phyloP scores from a whole-genome alignment of 805 yeast genomes.

The Hanseniaspora lachancei region DNA sequence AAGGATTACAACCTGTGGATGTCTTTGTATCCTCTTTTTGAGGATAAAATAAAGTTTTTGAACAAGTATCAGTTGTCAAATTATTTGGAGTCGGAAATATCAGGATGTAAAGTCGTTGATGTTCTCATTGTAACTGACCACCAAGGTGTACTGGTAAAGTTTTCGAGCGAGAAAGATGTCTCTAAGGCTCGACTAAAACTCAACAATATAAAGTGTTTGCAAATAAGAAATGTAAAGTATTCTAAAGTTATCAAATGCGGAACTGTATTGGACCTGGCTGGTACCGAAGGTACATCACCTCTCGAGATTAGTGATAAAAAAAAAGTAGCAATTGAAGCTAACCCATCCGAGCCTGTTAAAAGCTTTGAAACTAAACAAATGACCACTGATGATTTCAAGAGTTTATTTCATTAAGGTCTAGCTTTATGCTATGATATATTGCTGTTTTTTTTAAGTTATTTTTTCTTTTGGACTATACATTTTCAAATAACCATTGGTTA shows the following conservation, averaged over 20 bases:
- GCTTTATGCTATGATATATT: no score
- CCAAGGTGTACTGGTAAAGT: conserved; percentile 40
- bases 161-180: conserved; percentile 31
- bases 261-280: neutral
- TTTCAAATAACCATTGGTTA: neutral
- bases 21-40: conserved; percentile 23
- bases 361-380: neutral
- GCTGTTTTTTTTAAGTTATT: no score
- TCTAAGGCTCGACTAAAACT: conserved; percentile 28
- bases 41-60: conserved; percentile 20
- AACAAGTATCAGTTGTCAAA: conserved; percentile 15
- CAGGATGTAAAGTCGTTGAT: conserved; percentile 24
- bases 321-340: neutral
- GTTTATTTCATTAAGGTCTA: neutral
- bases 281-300: neutral
- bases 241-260: conserved; percentile 2
- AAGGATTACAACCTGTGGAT: conserved; percentile 14
- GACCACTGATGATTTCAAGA: conserved; percentile 8
- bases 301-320: neutral
- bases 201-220: neutral
- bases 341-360: neutral
- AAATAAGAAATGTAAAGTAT: neutral
- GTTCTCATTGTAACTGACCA: conserved; percentile 36
- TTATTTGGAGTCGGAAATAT: conserved; percentile 13
- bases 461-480: no score